These are phyloP conservation scores for Pseudocercospora eumusae DNA, from an alignment of 2,329 filamentous ascomycete species.

Conservation along the genomic window DNA sequence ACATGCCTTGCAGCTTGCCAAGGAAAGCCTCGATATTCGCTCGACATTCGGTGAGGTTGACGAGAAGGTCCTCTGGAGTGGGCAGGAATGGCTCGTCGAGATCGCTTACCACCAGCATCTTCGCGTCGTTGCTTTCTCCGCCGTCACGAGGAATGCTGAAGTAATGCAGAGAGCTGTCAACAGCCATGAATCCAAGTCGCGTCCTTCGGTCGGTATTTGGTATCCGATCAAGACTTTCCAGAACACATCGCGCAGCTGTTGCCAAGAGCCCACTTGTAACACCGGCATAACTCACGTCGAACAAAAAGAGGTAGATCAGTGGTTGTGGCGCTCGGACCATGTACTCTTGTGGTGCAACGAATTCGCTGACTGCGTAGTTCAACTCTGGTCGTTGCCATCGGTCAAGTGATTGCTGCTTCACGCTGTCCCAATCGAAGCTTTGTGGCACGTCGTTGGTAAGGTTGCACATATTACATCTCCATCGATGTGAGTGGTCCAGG, in stretches of 20 bases:
- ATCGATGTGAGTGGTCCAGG: conserved; percentile 93
- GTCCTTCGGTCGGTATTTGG: conserved; percentile 96
- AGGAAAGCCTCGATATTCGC: conserved; percentile 91
- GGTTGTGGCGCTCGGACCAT: conserved; percentile 98
- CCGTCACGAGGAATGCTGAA: conserved; percentile 90
- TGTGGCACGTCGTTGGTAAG: conserved; percentile 98
- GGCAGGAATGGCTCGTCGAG: conserved; percentile 95
- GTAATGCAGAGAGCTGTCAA: conserved; percentile 93
- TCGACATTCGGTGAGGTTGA: conserved; percentile 84
- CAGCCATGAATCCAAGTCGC: conserved; percentile 88
- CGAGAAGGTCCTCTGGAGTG: conserved; percentile 85
- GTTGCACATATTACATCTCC: conserved; percentile 99
- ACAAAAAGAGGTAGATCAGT: conserved; percentile 90
- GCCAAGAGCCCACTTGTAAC: conserved; percentile 89
- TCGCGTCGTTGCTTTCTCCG: conserved; percentile 80
- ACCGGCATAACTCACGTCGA: conserved; percentile 89
- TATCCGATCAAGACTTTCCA: conserved; percentile 93
- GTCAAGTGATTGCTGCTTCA: conserved; percentile 86
- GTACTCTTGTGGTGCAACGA: conserved; percentile 97
- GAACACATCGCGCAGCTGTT: conserved; percentile 87
- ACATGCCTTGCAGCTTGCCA: conserved; percentile 90
- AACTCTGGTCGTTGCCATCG: conserved; percentile 89
- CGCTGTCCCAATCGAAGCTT: conserved; percentile 96
- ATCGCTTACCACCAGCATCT: conserved; percentile 93
- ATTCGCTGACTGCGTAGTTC: conserved; percentile 96